Evolutionary conservation across 768 basidiomycete species (phyloP), one percentile per base, ranked within the genome.

Genomic region (Leccinum disarticulatum): DNA sequence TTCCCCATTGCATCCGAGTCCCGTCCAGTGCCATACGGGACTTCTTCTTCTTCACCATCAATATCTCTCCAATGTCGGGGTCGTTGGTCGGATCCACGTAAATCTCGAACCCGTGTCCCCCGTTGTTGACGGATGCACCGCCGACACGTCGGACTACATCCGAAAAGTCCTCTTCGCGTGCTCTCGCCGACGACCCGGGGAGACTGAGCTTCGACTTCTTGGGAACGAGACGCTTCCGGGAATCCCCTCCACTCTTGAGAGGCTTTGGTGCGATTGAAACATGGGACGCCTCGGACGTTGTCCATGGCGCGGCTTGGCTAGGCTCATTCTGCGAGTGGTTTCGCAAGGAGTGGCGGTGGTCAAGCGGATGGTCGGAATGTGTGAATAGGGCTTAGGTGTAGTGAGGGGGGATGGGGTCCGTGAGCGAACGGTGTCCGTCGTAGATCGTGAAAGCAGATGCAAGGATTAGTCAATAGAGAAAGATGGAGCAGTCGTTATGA

Each of bases 21-120:
- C 22, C 84, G 64, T 87, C 81, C 60, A 92, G 69, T 1, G 74
- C 86, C 0, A 78, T 77, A 1, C 90, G 75, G 1, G 83, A 84
- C 64, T 88, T 90, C 77, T 86, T 86, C 81, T 89, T 90, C 81
- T 87, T 88, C 38, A 91, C 84, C 70, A 91, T 79, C 22, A 88
- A 69, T n/a, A 91, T 83, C 63, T 90, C 88, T 6, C 82, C 87
- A 36, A 86, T 76, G 22, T 88, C 88, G 0, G 84, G 82, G 64
- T 89, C 87, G 25, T 80, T 75, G 0, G 79, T 74, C 1, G 86
- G 83, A 62, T 91, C 90, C 9, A 91, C 87, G 59, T 78, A 81
- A 50, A 91, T 89, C 63, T 91, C 89, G 65, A 89, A 86, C 1
- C 84, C 84, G 6, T 81, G 75, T 19, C 73, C 72, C 3, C 75